Conservation (phyloP, 257 asterid genomes). For the Paulownia fortunei region DNA sequence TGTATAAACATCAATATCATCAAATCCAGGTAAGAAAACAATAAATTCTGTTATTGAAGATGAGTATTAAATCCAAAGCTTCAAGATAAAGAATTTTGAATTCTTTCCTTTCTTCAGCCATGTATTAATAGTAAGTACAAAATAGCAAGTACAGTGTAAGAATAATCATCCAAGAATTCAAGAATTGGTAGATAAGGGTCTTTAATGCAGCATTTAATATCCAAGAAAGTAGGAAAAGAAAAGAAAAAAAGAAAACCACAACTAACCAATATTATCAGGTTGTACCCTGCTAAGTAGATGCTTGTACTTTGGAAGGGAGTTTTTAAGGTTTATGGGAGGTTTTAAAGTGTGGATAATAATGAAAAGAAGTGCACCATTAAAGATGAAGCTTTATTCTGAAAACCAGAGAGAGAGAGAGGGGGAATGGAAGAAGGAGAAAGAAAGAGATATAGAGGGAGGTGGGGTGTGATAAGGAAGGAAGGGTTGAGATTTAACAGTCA, state of each 20-base stretch:
- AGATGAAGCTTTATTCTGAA: constrained; percentile 29
- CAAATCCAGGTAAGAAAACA: not conserved
- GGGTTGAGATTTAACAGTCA: constrained; percentile 93
- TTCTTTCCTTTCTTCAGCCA: not conserved
- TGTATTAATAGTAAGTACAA: too few relatives aligned
- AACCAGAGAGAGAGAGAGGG: constrained; percentile 24
- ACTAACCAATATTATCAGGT: constrained; percentile 30
- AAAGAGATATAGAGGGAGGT: constrained; percentile 23
- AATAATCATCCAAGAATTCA: not conserved
- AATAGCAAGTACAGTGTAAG: not conserved
- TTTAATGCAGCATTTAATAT: constrained; percentile 61
- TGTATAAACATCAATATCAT: not conserved
- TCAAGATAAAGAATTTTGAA: too few relatives aligned
- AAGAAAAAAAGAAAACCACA: not conserved
- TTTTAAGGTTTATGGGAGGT: constrained; percentile 41
- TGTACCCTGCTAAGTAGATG: constrained; percentile 37
- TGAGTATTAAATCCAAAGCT: not conserved
- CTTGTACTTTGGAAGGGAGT: constrained; percentile 7
- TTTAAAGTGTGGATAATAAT: constrained; percentile 35
- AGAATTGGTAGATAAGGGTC: constrained; percentile 32
- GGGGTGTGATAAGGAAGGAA: constrained; percentile 89
- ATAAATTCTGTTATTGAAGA: too few relatives aligned
- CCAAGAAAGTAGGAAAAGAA: constrained; percentile 13
- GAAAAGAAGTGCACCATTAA: constrained; percentile 40
- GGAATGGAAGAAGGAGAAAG: constrained; percentile 6